A percentile compares a stretch with the other conserved stretches of the same genome.
phyloP scores from a whole-genome alignment of 1,284 basidiomycete species.

The Ceratobasidium sp. region DNA sequence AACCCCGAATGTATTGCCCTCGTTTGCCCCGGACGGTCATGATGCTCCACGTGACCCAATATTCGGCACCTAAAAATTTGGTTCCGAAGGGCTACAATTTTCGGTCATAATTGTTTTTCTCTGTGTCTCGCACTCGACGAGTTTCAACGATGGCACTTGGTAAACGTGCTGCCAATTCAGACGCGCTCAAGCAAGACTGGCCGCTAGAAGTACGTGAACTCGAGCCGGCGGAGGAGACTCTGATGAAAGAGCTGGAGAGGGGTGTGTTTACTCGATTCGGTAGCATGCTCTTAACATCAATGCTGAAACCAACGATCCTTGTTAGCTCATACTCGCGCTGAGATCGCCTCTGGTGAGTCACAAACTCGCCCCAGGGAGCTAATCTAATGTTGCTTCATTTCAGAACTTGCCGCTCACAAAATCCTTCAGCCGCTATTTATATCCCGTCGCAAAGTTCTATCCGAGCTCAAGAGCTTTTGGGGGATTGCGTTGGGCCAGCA shows the following conservation, averaged over 20 bases:
- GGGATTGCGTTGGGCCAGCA: slow-evolving; percentile 41
- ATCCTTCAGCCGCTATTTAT: slow-evolving; percentile 35
- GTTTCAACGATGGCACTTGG: background rate
- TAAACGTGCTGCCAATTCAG: slow-evolving; percentile 31
- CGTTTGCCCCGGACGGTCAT: background rate
- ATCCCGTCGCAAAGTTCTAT: slow-evolving; percentile 30
- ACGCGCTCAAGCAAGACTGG: slow-evolving; percentile 15
- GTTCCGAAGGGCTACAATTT: slow-evolving; percentile 11
- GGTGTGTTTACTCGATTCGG: background rate
- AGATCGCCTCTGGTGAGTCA: slow-evolving; percentile 25
- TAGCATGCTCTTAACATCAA: background rate
- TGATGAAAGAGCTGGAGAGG: slow-evolving; percentile 35
- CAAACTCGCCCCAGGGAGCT: background rate
- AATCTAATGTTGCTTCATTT: background rate
- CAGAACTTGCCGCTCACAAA: slow-evolving; percentile 24
- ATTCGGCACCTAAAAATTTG: slow-evolving; percentile 35
- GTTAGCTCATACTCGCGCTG: slow-evolving; percentile 28
- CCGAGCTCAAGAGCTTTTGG: slow-evolving; percentile 41
- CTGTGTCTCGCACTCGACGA: background rate
- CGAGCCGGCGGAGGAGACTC: slow-evolving; percentile 37
- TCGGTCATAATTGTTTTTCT: background rate
- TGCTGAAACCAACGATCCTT: slow-evolving; percentile 3
- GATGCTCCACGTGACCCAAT: slow-evolving; percentile 20
- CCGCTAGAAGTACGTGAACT: slow-evolving; percentile 32
- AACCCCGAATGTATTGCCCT: no score